Evolutionary conservation across 805 yeast genomes (phyloP).

Genomic region (Peterozyma toletana): DNA sequence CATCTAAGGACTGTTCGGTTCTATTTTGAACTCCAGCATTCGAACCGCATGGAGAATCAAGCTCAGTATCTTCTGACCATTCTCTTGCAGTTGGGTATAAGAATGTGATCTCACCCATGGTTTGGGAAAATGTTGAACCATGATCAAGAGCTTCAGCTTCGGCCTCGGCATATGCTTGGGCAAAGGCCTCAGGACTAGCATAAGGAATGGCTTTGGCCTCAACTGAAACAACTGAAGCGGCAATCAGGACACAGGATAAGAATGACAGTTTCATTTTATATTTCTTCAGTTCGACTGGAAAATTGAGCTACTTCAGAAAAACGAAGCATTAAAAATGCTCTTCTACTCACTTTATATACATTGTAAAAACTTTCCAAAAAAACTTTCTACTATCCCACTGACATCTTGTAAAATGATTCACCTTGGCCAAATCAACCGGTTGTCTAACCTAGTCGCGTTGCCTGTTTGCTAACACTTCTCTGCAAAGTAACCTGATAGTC

Average conservation of each 20-base stretch:
- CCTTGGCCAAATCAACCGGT: too few species aligned
- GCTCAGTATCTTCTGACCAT: slow-evolving; percentile 38
- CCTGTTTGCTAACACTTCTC: too few species aligned
- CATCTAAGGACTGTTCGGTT: slow-evolving; percentile 37
- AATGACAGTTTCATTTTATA: slow-evolving; percentile 3
- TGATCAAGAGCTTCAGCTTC: slow-evolving; percentile 26
- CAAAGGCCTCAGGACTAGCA: slow-evolving; percentile 21
- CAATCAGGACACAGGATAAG: slow-evolving; percentile 1
- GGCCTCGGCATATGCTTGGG: slow-evolving; percentile 11
- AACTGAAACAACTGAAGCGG: slow-evolving; percentile 1
- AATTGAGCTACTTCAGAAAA: too few species aligned
- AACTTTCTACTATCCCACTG: too few species aligned
- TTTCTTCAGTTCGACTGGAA: background rate
- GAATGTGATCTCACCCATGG: slow-evolving; percentile 33
- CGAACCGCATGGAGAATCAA: slow-evolving; percentile 40
- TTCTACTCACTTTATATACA: background rate
- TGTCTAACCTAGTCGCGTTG: too few species aligned
- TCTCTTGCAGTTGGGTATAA: slow-evolving; percentile 35
- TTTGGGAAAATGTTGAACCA: slow-evolving; percentile 26
- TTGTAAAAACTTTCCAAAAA: background rate
- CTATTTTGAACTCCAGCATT: slow-evolving; percentile 27
- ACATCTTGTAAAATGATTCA: too few species aligned
- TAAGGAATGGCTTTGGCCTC: slow-evolving; percentile 6
- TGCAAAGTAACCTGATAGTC: background rate
- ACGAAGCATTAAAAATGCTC: too few species aligned